Evolutionary conservation across 352 stramenopile genomes (phyloP).

Genomic region (Globisporangium viniferum): DNA sequence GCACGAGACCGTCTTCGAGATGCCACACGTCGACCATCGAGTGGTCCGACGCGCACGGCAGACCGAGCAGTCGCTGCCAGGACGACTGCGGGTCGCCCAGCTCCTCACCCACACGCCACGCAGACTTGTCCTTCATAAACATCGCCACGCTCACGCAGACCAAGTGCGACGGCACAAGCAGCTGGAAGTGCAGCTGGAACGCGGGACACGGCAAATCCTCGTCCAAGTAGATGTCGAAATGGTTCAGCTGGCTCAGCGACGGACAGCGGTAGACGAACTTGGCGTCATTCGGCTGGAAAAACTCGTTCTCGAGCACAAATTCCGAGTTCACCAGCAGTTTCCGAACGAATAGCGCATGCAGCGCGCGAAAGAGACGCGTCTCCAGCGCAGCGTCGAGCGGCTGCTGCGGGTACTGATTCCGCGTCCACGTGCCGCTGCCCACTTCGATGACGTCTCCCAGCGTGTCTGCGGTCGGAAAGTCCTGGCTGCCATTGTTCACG

Average conservation of each 20-base stretch:
- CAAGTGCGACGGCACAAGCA: conserved; percentile 41
- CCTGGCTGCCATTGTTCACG: conserved; percentile 33
- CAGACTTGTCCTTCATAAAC: conserved; percentile 23
- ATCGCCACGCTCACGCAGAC: conserved; percentile 54
- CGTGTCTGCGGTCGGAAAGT: conserved; percentile 20
- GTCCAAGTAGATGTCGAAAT: conserved; percentile 65
- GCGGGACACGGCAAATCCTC: conserved; percentile 38
- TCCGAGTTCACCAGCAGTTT: conserved; percentile 39
- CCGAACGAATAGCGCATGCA: conserved; percentile 23
- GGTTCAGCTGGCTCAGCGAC: conserved; percentile 50
- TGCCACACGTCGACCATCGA: conserved; percentile 81
- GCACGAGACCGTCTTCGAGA: conserved; percentile 40
- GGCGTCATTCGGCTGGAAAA: conserved; percentile 53
- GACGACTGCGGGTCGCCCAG: conserved; percentile 37
- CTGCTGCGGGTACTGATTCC: conserved; percentile 11
- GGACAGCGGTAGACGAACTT: conserved; percentile 61
- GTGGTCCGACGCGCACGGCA: conserved; percentile 51
- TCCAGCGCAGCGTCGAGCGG: conserved; percentile 16
- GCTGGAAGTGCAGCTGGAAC: conserved; percentile 50
- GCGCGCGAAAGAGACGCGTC: conserved; percentile 39
- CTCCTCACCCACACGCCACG: conserved; percentile 19
- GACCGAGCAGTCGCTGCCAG: conserved; percentile 58
- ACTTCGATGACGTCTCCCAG: conserved; percentile 27
- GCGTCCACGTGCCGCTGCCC: conserved; percentile 24
- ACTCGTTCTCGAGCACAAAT: conserved; percentile 33